phyloP scores from a whole-genome alignment of 768 basidiomycete genomes.

The Hygrocybe coccinea region DNA sequence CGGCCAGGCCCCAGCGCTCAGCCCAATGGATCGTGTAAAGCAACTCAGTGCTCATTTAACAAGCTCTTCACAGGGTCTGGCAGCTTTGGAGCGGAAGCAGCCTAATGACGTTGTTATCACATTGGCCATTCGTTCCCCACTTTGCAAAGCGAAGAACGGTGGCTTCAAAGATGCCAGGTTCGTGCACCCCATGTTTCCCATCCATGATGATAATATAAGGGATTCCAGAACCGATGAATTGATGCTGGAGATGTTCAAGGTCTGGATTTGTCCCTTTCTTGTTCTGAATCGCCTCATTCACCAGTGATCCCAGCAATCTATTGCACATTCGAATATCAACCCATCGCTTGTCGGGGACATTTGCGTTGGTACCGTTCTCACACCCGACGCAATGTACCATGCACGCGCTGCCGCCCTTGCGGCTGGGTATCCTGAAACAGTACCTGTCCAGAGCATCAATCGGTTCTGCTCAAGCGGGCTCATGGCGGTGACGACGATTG shows the following conservation, averaged over 20 bases:
- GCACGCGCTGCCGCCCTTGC: constrained; percentile 72
- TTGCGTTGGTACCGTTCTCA: constrained; percentile 72
- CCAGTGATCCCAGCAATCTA: constrained; percentile 45
- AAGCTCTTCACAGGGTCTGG: constrained; percentile 34
- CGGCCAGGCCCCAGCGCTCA: too few species aligned
- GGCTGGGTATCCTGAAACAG: constrained; percentile 75
- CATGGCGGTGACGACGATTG: constrained; percentile 75
- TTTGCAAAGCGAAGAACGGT: constrained; percentile 75
- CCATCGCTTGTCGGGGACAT: constrained; percentile 69
- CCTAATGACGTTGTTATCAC: constrained; percentile 81
- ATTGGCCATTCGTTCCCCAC: constrained; percentile 70
- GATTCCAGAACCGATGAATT: constrained; percentile 65
- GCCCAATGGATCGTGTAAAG: constrained; percentile 45
- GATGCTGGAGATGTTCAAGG: constrained; percentile 78
- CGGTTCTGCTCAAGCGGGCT: constrained; percentile 81
- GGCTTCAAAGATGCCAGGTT: constrained; percentile 67
- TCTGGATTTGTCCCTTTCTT: constrained; percentile 17
- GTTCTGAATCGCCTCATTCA: constrained; percentile 11
- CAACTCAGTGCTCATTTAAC: constrained; percentile 60
- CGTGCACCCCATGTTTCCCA: constrained; percentile 14
- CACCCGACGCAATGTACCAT: constrained; percentile 60
- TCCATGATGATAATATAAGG: not conserved
- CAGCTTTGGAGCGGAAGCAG: constrained; percentile 50
- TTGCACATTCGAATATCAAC: constrained; percentile 54
- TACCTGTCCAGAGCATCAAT: constrained; percentile 71